A percentile compares a stretch with the other conserved stretches of the same genome.
Evolutionary conservation across 805 yeast species (phyloP).

Genomic region (Starmerella powellii): DNA sequence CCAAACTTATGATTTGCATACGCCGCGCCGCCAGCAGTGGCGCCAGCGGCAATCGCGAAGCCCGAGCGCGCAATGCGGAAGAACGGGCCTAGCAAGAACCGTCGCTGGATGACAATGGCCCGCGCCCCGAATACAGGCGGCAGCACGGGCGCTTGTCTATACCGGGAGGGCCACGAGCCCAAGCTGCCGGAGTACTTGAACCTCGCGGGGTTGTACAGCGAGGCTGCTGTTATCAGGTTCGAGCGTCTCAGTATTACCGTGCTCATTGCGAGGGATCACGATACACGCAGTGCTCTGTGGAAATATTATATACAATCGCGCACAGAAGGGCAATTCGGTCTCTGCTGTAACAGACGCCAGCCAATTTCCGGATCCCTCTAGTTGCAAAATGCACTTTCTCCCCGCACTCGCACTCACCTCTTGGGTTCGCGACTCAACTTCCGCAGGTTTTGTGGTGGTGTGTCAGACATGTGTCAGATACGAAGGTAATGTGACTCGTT

Average conservation of each 20-base stretch:
- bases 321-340: no score
- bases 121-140: conserved; percentile 9
- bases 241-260: background rate
- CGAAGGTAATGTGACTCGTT: no score
- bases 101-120: conserved; percentile 18
- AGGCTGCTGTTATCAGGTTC: background rate
- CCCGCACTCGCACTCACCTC: no score
- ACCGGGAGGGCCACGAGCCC: conserved; percentile 1
- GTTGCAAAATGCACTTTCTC: no score
- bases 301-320: no score
- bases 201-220: background rate
- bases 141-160: background rate
- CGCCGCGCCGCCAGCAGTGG: conserved; percentile 88
- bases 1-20: conserved; percentile 86
- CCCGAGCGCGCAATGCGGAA: conserved; percentile 22
- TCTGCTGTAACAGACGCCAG: no score
- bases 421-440: no score
- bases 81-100: conserved; percentile 22
- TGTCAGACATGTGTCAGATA: no score
- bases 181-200: background rate
- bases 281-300: no score
- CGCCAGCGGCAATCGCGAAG: conserved; percentile 70
- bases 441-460: no score
- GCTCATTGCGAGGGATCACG: background rate
- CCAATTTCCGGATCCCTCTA: no score